Evolutionary conservation across 805 yeast species (phyloP).

Genomic region (Yarrowia deformans): DNA sequence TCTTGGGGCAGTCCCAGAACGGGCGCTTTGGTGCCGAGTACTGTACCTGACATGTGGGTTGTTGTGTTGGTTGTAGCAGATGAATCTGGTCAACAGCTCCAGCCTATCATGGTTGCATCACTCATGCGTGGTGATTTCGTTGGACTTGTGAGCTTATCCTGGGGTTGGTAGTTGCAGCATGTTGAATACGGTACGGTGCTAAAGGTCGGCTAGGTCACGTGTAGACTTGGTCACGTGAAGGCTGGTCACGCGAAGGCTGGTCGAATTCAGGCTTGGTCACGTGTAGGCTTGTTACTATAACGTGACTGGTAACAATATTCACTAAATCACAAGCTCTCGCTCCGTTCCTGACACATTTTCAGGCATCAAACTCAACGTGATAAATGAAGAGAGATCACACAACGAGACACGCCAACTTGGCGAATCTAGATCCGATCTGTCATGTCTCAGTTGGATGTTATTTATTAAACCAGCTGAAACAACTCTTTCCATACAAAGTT

Average conservation of each 20-base stretch:
- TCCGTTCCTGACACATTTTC: not conserved
- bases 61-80: not conserved
- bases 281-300: too few species aligned
- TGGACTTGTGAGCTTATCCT: not conserved
- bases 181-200: too few species aligned
- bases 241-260: too few species aligned
- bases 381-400: too few species aligned
- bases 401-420: too few species aligned
- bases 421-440: not conserved
- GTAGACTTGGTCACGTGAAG: too few species aligned
- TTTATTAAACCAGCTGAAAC: too few species aligned
- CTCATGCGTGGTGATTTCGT: slow-evolving; percentile 34
- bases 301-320: too few species aligned
- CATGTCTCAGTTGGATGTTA: not conserved
- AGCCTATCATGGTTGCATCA: slow-evolving; percentile 36
- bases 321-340: too few species aligned
- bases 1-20: slow-evolving; percentile 31
- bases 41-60: slow-evolving; percentile 14
- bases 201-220: too few species aligned
- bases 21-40: slow-evolving; percentile 18
- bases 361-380: not conserved
- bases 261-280: too few species aligned
- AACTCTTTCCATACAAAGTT: not conserved
- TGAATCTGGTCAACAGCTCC: not conserved
- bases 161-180: not conserved